Conservation (phyloP, 2,329 filamentous ascomycete genomes). For the Claviceps paspali region DNA sequence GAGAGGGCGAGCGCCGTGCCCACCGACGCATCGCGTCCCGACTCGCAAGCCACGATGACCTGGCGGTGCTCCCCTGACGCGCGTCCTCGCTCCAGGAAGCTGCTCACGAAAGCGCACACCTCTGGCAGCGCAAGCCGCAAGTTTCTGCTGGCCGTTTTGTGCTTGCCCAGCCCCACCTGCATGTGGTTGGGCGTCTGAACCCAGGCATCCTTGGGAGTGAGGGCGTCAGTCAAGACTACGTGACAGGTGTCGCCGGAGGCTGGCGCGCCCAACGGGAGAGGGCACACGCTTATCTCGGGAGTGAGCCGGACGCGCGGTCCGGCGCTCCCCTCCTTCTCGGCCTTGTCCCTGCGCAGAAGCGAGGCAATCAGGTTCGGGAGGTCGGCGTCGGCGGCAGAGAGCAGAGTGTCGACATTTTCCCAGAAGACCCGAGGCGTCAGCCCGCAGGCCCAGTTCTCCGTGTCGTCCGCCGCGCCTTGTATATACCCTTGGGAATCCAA, state of each 20-base stretch:
- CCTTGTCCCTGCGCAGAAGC: constrained; percentile 13
- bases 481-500: constrained; percentile 54
- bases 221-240: constrained; percentile 27
- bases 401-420: constrained; percentile 45
- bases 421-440: constrained; percentile 72
- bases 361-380: constrained; percentile 32
- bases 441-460: constrained; percentile 78
- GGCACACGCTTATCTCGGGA: constrained; percentile 21
- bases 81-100: constrained; percentile 16
- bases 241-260: constrained; percentile 16
- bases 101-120: constrained; percentile 41
- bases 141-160: constrained; percentile 70
- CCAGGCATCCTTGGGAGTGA: constrained; percentile 30
- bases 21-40: constrained; percentile 66
- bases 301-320: constrained; percentile 15
- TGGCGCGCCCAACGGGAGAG: constrained; percentile 13
- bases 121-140: constrained; percentile 55
- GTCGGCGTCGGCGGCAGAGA: constrained; percentile 51
- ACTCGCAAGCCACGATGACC: constrained; percentile 54
- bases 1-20: constrained; percentile 62
- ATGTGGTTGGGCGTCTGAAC: constrained; percentile 23
- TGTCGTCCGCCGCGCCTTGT: constrained; percentile 89
- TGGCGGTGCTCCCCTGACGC: constrained; percentile 1
- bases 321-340: not conserved
- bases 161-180: constrained; percentile 49